Percentiles rank a stretch among this genome's conserved stretches.
Conservation (phyloP, 371 early-diverging fungal genomes). For the Haplosporangium sp. region DNA sequence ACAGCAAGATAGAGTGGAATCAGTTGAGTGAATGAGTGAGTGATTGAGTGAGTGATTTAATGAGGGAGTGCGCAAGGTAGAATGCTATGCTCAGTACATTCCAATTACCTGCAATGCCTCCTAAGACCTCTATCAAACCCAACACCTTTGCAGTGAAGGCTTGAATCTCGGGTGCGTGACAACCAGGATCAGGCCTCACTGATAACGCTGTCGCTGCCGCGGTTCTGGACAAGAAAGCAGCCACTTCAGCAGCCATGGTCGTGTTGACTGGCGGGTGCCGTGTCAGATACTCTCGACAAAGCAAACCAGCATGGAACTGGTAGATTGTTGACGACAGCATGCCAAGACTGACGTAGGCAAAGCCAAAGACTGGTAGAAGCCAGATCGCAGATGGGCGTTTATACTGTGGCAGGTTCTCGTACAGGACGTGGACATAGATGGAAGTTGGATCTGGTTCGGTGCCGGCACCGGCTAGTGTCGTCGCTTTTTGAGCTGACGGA, state of each 20-base stretch:
- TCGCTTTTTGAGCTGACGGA: neutral
- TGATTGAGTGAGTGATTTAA: neutral
- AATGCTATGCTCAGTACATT: neutral
- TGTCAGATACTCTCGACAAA: slow-evolving; percentile 44
- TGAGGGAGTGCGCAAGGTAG: too few relatives aligned
- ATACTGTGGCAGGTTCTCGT: slow-evolving; percentile 35
- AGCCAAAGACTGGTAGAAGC: slow-evolving; percentile 31
- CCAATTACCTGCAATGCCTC: slow-evolving; percentile 31
- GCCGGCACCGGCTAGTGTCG: neutral
- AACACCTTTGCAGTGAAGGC: slow-evolving; percentile 41
- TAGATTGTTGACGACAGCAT: slow-evolving; percentile 31
- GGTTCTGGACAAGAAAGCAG: neutral
- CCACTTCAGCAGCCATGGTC: slow-evolving; percentile 6
- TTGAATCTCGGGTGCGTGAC: slow-evolving; percentile 35
- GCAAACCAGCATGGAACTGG: slow-evolving; percentile 27
- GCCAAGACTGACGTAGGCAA: slow-evolving; percentile 21
- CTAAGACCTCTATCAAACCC: slow-evolving; percentile 25
- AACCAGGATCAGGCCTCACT: slow-evolving; percentile 9
- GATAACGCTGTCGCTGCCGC: neutral
- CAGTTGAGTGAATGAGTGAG: neutral
- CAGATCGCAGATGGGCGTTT: slow-evolving; percentile 40
- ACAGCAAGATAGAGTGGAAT: neutral
- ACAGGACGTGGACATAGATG: slow-evolving; percentile 33
- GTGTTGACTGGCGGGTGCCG: slow-evolving; percentile 23
- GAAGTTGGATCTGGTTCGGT: slow-evolving; percentile 15